Evolutionary conservation across 2,329 filamentous ascomycete species (phyloP).

Genomic region (Sphaerulina vaccinii): DNA sequence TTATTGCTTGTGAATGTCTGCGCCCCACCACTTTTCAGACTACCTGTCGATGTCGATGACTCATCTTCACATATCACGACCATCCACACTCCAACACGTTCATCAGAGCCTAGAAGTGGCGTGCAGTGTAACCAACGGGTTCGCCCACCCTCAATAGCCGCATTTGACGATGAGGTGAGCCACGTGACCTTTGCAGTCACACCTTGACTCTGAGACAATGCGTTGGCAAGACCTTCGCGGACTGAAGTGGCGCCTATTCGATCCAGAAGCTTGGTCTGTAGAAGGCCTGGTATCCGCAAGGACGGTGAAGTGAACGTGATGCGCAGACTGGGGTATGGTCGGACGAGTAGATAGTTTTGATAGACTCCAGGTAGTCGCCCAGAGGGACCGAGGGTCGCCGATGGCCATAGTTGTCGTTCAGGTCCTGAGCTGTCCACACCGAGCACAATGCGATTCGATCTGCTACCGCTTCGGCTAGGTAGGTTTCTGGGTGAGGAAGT

Average conservation of each 20-base stretch:
- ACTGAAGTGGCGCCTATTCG: slow-evolving; percentile 42
- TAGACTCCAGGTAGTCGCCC: slow-evolving; percentile 41
- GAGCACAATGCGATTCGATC: slow-evolving; percentile 23
- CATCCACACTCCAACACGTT: slow-evolving; percentile 49
- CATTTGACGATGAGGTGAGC: slow-evolving; percentile 30
- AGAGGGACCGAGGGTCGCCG: slow-evolving; percentile 33
- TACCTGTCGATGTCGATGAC: slow-evolving; percentile 27
- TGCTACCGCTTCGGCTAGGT: slow-evolving; percentile 1
- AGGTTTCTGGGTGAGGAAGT: background rate
- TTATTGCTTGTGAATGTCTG: slow-evolving; percentile 32
- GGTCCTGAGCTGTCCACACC: slow-evolving; percentile 35
- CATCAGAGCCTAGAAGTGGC: slow-evolving; percentile 44
- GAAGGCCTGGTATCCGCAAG: slow-evolving; percentile 64
- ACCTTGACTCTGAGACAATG: slow-evolving; percentile 39
- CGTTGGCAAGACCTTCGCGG: slow-evolving; percentile 41
- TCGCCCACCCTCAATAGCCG: slow-evolving; percentile 24
- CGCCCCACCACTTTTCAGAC: slow-evolving; percentile 19
- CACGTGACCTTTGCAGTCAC: slow-evolving; percentile 48
- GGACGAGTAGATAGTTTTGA: slow-evolving; percentile 59
- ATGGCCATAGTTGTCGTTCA: slow-evolving; percentile 34
- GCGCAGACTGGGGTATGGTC: slow-evolving; percentile 64
- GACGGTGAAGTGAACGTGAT: slow-evolving; percentile 69
- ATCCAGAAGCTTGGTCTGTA: slow-evolving; percentile 49
- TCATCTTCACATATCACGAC: slow-evolving; percentile 47
- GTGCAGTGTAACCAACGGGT: slow-evolving; percentile 48